Conservation (phyloP, 169 alveolate species). For the Plasmodium vivax region DNA sequence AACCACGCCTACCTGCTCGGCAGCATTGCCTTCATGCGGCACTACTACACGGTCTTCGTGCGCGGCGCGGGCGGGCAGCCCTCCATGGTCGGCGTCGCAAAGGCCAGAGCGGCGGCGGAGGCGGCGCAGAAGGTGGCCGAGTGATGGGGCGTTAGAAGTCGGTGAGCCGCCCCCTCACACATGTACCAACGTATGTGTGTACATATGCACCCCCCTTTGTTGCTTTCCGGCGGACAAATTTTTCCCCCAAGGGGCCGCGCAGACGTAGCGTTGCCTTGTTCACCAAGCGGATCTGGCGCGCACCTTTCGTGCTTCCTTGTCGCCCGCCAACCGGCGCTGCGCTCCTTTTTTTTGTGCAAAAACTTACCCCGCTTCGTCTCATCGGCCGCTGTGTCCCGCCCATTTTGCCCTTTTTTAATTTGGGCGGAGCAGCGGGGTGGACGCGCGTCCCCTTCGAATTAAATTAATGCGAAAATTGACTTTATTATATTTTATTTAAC, state of each 20-base stretch:
- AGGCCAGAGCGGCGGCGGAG: not conserved
- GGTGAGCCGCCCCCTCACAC: not conserved
- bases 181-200: not conserved
- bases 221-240: not conserved
- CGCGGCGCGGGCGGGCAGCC: constrained; percentile 68
- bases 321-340: too few species aligned
- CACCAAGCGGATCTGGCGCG: not conserved
- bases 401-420: not conserved
- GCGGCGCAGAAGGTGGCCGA: not conserved
- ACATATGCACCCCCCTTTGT: not conserved
- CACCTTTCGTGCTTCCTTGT: too few species aligned
- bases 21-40: constrained; percentile 88
- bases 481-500: too few species aligned
- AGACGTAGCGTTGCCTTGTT: too few species aligned
- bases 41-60: constrained; percentile 86
- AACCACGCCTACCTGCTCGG: constrained; percentile 91
- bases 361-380: not conserved
- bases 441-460: not conserved
- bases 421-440: not conserved
- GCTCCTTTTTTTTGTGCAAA: not conserved
- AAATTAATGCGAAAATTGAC: too few species aligned
- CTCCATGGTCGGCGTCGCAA: constrained; percentile 82
- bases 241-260: not conserved
- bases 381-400: not conserved
- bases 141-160: not conserved